Percentiles rank a stretch among this genome's conserved stretches.
Conservation (phyloP, 139 green algal genomes). For the Picochlorum sp. region DNA sequence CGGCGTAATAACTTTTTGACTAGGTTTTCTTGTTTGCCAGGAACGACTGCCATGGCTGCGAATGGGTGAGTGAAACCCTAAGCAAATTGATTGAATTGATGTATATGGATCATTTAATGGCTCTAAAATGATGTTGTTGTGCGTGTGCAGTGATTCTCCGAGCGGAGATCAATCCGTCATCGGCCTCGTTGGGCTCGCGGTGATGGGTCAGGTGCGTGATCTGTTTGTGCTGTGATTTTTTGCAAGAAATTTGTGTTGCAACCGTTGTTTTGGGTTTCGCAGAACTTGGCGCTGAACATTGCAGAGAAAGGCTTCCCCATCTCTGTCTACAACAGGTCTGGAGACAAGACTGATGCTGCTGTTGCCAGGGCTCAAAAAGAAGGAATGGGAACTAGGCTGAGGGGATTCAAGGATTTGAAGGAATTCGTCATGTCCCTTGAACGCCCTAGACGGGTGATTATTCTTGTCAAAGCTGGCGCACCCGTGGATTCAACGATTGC, state of each 20-base stretch:
- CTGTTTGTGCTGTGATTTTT: background rate
- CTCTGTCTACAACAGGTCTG: conserved; percentile 90
- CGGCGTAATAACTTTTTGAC: too few species aligned
- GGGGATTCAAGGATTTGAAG: conserved; percentile 80
- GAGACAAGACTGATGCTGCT: conserved; percentile 88
- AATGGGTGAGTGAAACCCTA: too few species aligned
- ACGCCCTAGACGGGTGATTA: conserved; percentile 90
- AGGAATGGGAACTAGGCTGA: conserved; percentile 46
- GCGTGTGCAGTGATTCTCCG: background rate
- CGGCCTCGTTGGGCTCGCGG: conserved; percentile 88
- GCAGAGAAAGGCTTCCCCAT: conserved; percentile 97
- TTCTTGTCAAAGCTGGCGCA: conserved; percentile 93
- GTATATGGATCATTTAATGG: too few species aligned
- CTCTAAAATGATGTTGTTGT: too few species aligned
- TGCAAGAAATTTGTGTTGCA: background rate
- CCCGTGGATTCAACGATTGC: conserved; percentile 93
- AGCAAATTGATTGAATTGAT: too few species aligned
- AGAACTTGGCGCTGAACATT: conserved; percentile 98
- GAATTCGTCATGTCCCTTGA: conserved; percentile 89
- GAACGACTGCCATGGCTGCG: too few species aligned
- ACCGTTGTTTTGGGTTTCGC: conserved; percentile 17
- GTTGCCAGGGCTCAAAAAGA: conserved; percentile 87
- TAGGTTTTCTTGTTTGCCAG: too few species aligned
- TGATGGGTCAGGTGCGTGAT: conserved; percentile 94
- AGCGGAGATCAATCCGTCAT: conserved; percentile 66